These are phyloP conservation scores for Cetradonia linearis DNA, from an alignment of 495 filamentous ascomycete genomes.

Conservation along the genomic window DNA sequence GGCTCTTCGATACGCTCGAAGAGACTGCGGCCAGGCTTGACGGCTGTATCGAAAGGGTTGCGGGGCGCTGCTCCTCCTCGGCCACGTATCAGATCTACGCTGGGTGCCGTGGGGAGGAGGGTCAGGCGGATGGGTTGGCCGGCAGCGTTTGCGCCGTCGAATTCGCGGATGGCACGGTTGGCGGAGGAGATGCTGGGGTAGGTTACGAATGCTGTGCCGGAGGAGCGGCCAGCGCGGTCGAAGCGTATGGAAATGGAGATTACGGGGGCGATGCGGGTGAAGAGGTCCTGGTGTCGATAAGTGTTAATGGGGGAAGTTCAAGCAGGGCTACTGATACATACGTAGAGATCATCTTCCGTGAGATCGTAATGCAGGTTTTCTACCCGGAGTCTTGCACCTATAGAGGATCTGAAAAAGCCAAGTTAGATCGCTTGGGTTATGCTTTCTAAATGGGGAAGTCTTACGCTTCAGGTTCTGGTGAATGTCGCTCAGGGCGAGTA, in stretches of 20 bases:
- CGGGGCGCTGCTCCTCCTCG: constrained; percentile 27
- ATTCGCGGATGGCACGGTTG: constrained; percentile 63
- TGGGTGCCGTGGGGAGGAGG: constrained; percentile 46
- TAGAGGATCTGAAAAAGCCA: constrained; percentile 31
- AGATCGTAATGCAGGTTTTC: constrained; percentile 94
- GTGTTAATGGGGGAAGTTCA: constrained; percentile 8
- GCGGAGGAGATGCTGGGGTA: constrained; percentile 63
- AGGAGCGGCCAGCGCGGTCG: constrained; percentile 83
- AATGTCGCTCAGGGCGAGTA: constrained; percentile 32
- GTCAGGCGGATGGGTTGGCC: constrained; percentile 83
- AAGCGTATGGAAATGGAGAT: constrained; percentile 62
- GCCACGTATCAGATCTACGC: constrained; percentile 23
- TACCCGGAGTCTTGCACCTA: constrained; percentile 66
- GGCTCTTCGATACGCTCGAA: constrained; percentile 63
- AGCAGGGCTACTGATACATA: constrained; percentile 31
- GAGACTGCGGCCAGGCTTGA: constrained; percentile 48
- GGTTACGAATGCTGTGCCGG: constrained; percentile 76
- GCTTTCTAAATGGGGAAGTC: constrained; percentile 24
- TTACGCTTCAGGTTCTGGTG: constrained; percentile 44
- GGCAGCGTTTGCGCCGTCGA: constrained; percentile 83
- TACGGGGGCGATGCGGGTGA: constrained; percentile 66
- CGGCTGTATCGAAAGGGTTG: constrained; percentile 50
- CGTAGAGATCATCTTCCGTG: constrained; percentile 74
- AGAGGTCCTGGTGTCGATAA: constrained; percentile 53
- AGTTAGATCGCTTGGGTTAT: constrained; percentile 20